Evolutionary conservation across 2,329 filamentous ascomycete species (phyloP).

Genomic region (Colletotrichum neosansevieriae): DNA sequence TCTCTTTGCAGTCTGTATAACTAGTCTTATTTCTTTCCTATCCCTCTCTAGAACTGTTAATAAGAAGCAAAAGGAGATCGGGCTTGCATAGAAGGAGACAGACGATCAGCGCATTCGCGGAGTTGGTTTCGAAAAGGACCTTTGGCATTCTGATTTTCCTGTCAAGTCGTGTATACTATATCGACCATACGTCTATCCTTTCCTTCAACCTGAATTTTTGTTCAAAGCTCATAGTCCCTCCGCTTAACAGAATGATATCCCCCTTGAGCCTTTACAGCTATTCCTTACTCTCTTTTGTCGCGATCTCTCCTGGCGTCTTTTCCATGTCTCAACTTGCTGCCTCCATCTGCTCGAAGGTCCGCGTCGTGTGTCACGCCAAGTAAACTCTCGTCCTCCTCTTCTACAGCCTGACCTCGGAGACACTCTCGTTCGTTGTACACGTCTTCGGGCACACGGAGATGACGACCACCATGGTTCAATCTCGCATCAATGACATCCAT

Average conservation of each 20-base stretch:
- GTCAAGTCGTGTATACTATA: slow-evolving; percentile 24
- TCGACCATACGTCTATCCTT: neutral
- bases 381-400: slow-evolving; percentile 44
- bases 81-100: neutral
- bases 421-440: slow-evolving; percentile 50
- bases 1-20: slow-evolving; percentile 26
- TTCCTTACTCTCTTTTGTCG: neutral
- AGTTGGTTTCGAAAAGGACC: slow-evolving; percentile 29
- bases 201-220: neutral
- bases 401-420: slow-evolving; percentile 53
- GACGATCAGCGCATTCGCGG: slow-evolving; percentile 15
- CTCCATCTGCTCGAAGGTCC: slow-evolving; percentile 10
- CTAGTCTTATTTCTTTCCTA: slow-evolving; percentile 16
- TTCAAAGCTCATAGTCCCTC: neutral
- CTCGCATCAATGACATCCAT: slow-evolving; percentile 44
- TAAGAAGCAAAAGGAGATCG: slow-evolving; percentile 14
- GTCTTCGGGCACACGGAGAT: slow-evolving; percentile 41
- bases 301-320: neutral
- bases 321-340: neutral
- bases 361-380: neutral
- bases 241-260: neutral
- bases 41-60: slow-evolving; percentile 27
- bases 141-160: slow-evolving; percentile 26
- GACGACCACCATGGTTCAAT: slow-evolving; percentile 41
- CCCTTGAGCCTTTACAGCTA: too few species aligned